Evolutionary conservation across 371 early-diverging fungal genomes (phyloP), one percentile per base, ranked within the genome.

Genomic region (Mortierella sp.): DNA sequence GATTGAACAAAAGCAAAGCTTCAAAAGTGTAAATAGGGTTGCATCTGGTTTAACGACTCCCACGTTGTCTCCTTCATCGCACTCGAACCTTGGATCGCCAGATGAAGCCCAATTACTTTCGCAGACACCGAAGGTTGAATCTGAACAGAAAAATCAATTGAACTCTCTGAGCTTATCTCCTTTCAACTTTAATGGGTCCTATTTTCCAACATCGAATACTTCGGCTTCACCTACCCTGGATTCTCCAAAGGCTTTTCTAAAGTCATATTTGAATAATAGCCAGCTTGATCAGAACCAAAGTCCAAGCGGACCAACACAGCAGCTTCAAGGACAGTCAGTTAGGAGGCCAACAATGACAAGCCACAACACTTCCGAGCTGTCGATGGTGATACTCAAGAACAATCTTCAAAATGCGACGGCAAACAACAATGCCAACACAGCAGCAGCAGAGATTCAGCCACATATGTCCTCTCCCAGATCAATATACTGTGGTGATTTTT

Each of bases 401-500:
- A 37, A 22, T 29, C 5, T 22, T 31, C 15, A 28, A 1, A 67
- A n/a, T 29, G 29, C 23, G 13, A 40, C 17, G 10, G 22, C 34
- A 15, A 66, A 31, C n/a, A 29, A 19, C 47, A 53, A 34, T 23
- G 35, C 5, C 68, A 55, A 34, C 61, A 34, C n/a, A 56, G 42
- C 49, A 19, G n/a, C 49, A 26, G 29, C 32, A 53, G 64, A 3
- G 22, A 43, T 19, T 28, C 6, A 15, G 37, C 35, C n/a, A 7
- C 59, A 34, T 2, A 37, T 23, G 61, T 43, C 45, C 5, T 61
- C 61, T 4, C 59, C 67, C 22, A 42, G 51, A 37, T 72, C 66
- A 2, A 66, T 61, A 0, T 72, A 72, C 35, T 22, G 65, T 22
- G 72, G 66, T 4, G 72, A 72, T 28, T 72, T 72, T 37, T 72